Percentiles rank a stretch among this genome's conserved stretches.
phyloP scores from a whole-genome alignment of 495 filamentous ascomycete genomes.

The Amphirosellinia nigrospora region DNA sequence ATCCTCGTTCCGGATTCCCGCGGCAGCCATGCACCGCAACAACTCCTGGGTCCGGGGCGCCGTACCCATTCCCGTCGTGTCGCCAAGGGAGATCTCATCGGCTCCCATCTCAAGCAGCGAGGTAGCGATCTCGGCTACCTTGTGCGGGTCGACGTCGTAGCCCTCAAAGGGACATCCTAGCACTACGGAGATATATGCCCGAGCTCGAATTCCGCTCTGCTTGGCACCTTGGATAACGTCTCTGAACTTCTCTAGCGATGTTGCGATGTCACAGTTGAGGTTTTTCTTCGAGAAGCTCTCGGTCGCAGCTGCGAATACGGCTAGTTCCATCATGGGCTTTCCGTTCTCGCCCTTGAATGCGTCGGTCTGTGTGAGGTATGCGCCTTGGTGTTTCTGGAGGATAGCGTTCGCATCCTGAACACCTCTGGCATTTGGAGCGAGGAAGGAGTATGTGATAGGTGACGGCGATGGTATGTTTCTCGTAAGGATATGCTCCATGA shows the following conservation, averaged over 20 bases:
- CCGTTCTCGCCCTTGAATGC: conserved; percentile 31
- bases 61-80: conserved; percentile 97
- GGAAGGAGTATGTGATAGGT: conserved; percentile 88
- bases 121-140: conserved; percentile 83
- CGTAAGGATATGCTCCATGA: conserved; percentile 76
- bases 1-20: conserved; percentile 79
- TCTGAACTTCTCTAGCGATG: conserved; percentile 76
- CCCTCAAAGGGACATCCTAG: conserved; percentile 96
- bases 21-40: conserved; percentile 70
- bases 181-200: conserved; percentile 94
- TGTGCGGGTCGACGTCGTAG: conserved; percentile 74
- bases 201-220: conserved; percentile 71
- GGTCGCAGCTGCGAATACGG: conserved; percentile 90
- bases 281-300: conserved; percentile 91
- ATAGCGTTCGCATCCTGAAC: conserved; percentile 61
- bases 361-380: conserved; percentile 48
- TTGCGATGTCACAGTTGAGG: conserved; percentile 85
- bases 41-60: conserved; percentile 77
- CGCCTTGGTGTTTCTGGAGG: conserved; percentile 44
- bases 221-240: conserved; percentile 79
- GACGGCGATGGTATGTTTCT: conserved; percentile 67
- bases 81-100: conserved; percentile 91
- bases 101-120: conserved; percentile 91
- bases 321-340: conserved; percentile 72
- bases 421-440: conserved; percentile 87